A percentile compares a stretch with the other conserved stretches of the same genome.
Evolutionary conservation across 2,329 filamentous ascomycete species (phyloP).

Genomic region (Colletotrichum sp.): DNA sequence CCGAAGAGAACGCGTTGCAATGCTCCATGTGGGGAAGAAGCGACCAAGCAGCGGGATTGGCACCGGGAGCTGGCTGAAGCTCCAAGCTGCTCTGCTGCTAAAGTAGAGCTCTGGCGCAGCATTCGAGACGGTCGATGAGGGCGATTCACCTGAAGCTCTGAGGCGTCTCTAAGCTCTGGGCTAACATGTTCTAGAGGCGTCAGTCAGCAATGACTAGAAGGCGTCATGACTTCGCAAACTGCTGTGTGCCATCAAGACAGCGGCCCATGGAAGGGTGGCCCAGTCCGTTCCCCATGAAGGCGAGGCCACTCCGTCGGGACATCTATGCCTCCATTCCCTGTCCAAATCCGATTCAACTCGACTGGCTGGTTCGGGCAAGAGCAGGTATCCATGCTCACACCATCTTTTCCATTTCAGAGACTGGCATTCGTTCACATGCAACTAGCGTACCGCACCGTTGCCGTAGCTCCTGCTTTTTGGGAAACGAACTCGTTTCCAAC

Average conservation of each 20-base stretch:
- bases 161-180: background rate
- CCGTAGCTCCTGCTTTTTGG: background rate
- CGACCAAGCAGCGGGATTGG: background rate
- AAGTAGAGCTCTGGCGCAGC: background rate
- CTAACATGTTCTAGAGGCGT: background rate
- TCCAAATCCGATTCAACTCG: background rate
- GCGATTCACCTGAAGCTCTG: background rate
- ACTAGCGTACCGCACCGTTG: background rate
- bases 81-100: background rate
- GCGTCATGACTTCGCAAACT: background rate
- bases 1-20: background rate
- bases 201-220: background rate
- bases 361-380: background rate
- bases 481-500: constrained; percentile 14
- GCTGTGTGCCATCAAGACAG: background rate
- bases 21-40: background rate
- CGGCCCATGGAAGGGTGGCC: background rate
- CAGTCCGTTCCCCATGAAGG: background rate
- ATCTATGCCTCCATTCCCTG: constrained; percentile 13
- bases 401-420: background rate
- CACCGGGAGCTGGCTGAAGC: background rate
- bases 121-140: background rate
- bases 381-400: background rate
- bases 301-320: constrained; percentile 8
- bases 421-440: constrained; percentile 13